Conservation (phyloP, 140 eudicot species). For the Stevia rebaudiana region DNA sequence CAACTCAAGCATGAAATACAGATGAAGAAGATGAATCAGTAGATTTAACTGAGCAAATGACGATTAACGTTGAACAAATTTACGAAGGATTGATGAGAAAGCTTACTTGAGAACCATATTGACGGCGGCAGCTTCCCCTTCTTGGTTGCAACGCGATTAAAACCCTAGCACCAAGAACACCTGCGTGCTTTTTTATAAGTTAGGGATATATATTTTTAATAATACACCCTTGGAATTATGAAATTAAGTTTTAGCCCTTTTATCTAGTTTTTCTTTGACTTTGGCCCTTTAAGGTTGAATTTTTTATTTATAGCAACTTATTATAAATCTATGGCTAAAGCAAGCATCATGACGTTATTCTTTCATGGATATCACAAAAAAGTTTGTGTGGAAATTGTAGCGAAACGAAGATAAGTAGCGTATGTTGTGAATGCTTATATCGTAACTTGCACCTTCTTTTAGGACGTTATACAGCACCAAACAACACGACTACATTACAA, state of each 20-base stretch:
- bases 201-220: background rate
- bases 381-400: too few species aligned
- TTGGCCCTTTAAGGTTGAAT: background rate
- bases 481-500: too few species aligned
- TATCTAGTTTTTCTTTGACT: background rate
- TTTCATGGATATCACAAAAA: too few species aligned
- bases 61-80: background rate
- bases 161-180: background rate
- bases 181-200: conserved; percentile 3
- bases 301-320: background rate
- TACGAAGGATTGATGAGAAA: background rate
- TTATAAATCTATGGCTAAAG: too few species aligned
- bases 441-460: too few species aligned
- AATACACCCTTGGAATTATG: background rate
- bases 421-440: too few species aligned
- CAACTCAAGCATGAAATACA: background rate
- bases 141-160: background rate
- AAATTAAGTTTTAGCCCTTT: background rate
- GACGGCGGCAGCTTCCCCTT: conserved; percentile 2
- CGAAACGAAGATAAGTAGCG: too few species aligned
- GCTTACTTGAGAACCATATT: conserved; percentile 13
- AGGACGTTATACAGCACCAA: too few species aligned
- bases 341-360: too few species aligned
- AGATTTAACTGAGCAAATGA: background rate
- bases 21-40: background rate